These are phyloP conservation scores for Picochlorum sp. DNA, from an alignment of 139 green algal genomes.

Conservation along the genomic window DNA sequence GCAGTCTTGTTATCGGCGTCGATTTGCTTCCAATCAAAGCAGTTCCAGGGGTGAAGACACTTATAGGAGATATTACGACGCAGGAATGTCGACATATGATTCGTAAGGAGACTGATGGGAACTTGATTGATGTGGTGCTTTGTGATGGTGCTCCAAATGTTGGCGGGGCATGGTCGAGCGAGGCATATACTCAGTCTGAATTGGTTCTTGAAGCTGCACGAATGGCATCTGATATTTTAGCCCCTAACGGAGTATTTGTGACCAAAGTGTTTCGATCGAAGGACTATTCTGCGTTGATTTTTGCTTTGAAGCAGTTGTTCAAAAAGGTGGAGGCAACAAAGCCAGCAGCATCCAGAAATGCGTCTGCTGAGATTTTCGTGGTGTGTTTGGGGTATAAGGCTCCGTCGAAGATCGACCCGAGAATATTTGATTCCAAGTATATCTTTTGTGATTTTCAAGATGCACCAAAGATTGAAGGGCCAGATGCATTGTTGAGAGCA, in stretches of 20 bases:
- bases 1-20: constrained; percentile 84
- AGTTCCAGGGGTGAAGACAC: constrained; percentile 72
- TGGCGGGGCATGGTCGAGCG: constrained; percentile 80
- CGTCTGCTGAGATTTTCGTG: constrained; percentile 96
- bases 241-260: constrained; percentile 83
- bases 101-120: constrained; percentile 64
- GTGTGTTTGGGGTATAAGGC: constrained; percentile 95
- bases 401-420: constrained; percentile 91
- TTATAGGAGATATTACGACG: constrained; percentile 95
- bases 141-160: constrained; percentile 98
- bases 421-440: constrained; percentile 83
- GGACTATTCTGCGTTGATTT: constrained; percentile 97
- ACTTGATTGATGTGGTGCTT: constrained; percentile 85
- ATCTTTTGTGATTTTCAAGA: constrained; percentile 68
- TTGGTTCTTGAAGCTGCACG: constrained; percentile 87
- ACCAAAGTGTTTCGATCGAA: constrained; percentile 94
- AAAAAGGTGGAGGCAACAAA: constrained; percentile 93
- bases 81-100: constrained; percentile 50
- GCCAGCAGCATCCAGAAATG: constrained; percentile 77
- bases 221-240: constrained; percentile 87
- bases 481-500: constrained; percentile 66
- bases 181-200: constrained; percentile 79
- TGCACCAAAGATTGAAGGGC: constrained; percentile 47
- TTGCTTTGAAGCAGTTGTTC: constrained; percentile 96
- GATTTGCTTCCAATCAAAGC: constrained; percentile 90